A percentile compares a stretch with the other conserved stretches of the same genome.
phyloP scores from a whole-genome alignment of 805 yeast genomes.

The Zygotorulaspora danielsina region DNA sequence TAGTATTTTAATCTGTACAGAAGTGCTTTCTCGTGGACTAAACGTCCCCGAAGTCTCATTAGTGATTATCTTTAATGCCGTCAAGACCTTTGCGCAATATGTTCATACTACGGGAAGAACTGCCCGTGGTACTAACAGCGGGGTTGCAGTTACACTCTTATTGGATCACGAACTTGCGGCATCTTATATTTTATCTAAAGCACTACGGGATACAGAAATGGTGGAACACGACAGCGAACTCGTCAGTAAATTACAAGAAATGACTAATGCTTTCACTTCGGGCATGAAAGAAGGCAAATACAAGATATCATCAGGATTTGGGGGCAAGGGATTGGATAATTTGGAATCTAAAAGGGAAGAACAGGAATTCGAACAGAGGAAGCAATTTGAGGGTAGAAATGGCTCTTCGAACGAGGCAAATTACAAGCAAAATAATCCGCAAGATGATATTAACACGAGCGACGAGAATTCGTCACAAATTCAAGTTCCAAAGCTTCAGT shows the following conservation, averaged over 20 bases:
- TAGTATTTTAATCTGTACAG: conserved; percentile 76
- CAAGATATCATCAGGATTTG: conserved; percentile 71
- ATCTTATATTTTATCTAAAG: conserved; percentile 51
- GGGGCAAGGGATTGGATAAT: conserved; percentile 86
- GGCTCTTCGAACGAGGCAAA: conserved; percentile 10
- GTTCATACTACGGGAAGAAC: conserved; percentile 96
- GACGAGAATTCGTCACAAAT: conserved; percentile 16
- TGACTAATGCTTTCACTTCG: conserved; percentile 53
- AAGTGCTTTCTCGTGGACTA: conserved; percentile 90
- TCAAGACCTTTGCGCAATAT: conserved; percentile 89
- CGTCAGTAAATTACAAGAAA: conserved; percentile 36
- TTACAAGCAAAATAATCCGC: conserved; percentile 12
- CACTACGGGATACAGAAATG: conserved; percentile 49
- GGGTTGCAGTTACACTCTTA: conserved; percentile 72
- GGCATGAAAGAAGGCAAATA: conserved; percentile 66
- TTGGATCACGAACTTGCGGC: conserved; percentile 58
- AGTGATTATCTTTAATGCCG: conserved; percentile 79
- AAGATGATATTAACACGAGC: conserved; percentile 13
- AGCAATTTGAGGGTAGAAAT: conserved; percentile 14
- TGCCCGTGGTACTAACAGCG: conserved; percentile 82
- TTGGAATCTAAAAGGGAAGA: conserved; percentile 49
- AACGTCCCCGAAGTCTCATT: conserved; percentile 83
- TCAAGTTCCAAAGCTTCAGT: conserved; percentile 41
- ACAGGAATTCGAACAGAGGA: conserved; percentile 20
- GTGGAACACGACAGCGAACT: conserved; percentile 38